Percentiles rank a stretch among this genome's conserved stretches.
Conservation (phyloP, 805 yeast species). For the Teunomyces atbi region DNA sequence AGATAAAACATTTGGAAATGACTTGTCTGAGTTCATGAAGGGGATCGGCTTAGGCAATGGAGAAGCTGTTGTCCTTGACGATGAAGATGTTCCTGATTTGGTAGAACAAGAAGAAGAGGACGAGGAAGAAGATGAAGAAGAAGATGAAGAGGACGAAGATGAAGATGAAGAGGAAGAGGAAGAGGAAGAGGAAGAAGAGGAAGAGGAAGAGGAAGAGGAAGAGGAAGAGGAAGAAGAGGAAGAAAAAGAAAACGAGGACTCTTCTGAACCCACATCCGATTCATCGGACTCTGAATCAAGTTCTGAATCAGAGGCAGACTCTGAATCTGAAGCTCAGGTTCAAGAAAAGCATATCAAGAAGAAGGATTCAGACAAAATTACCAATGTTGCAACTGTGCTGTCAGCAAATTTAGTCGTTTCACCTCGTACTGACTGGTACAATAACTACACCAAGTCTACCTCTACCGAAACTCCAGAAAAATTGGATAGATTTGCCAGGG, state of each 20-base stretch:
- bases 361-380: slow-evolving; percentile 26
- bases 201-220: slow-evolving; percentile 35
- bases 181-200: slow-evolving; percentile 17
- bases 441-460: slow-evolving; percentile 39
- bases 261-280: slow-evolving; percentile 11
- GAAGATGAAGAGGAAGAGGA: slow-evolving; percentile 33
- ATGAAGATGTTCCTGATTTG: slow-evolving; percentile 12
- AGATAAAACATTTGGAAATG: slow-evolving; percentile 48
- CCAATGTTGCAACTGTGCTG: slow-evolving; percentile 48
- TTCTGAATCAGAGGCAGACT: slow-evolving; percentile 9
- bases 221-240: slow-evolving; percentile 34
- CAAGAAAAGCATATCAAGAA: slow-evolving; percentile 9
- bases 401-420: slow-evolving; percentile 58
- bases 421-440: slow-evolving; percentile 74
- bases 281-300: slow-evolving; percentile 11
- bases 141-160: slow-evolving; percentile 33
- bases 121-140: slow-evolving; percentile 29
- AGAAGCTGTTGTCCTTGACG: slow-evolving; percentile 29
- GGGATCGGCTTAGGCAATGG: slow-evolving; percentile 57
- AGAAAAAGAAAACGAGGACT: slow-evolving; percentile 28
- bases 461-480: slow-evolving; percentile 28
- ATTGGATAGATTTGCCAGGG: slow-evolving; percentile 55
- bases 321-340: slow-evolving; percentile 14
- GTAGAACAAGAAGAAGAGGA: slow-evolving; percentile 14
- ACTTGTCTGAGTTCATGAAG: slow-evolving; percentile 61